phyloP scores from a whole-genome alignment of 164 flowering plant species.

The Chimonanthus praecox region DNA sequence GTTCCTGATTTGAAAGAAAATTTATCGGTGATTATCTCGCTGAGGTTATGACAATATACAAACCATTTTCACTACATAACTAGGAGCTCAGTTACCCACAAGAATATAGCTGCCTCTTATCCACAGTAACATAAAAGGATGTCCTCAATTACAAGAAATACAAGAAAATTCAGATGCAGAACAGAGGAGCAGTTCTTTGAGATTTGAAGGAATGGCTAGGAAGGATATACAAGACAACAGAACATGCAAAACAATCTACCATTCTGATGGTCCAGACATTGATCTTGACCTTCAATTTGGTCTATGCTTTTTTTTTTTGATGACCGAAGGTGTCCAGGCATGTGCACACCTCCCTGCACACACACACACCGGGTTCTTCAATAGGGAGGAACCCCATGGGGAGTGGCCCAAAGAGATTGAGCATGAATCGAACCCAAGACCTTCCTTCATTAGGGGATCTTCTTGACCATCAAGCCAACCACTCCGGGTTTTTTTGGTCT shows the following conservation, averaged over 20 bases:
- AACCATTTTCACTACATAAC: background rate
- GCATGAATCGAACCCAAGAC: too few species aligned
- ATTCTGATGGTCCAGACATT: background rate
- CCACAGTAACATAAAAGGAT: background rate
- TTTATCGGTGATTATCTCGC: too few species aligned
- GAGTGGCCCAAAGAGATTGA: too few species aligned
- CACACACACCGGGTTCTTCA: too few species aligned
- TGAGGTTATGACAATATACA: background rate
- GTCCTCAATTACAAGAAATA: background rate
- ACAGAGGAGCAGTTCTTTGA: background rate
- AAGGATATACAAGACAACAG: background rate
- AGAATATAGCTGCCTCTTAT: too few species aligned
- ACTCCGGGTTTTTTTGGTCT: too few species aligned
- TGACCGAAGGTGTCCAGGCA: background rate
- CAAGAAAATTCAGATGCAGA: background rate
- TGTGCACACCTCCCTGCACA: too few species aligned
- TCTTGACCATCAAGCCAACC: too few species aligned
- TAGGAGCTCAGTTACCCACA: background rate
- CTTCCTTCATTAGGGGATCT: too few species aligned
- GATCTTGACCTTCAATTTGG: background rate
- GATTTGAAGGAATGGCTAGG: background rate
- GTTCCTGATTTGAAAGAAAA: background rate
- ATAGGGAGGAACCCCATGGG: too few species aligned
- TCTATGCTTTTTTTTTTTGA: background rate
- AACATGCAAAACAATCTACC: too few species aligned